Evolutionary conservation across 768 basidiomycete species (phyloP), one percentile per base, ranked within the genome.

Genomic region (Lactifluus hygrophoroides): DNA sequence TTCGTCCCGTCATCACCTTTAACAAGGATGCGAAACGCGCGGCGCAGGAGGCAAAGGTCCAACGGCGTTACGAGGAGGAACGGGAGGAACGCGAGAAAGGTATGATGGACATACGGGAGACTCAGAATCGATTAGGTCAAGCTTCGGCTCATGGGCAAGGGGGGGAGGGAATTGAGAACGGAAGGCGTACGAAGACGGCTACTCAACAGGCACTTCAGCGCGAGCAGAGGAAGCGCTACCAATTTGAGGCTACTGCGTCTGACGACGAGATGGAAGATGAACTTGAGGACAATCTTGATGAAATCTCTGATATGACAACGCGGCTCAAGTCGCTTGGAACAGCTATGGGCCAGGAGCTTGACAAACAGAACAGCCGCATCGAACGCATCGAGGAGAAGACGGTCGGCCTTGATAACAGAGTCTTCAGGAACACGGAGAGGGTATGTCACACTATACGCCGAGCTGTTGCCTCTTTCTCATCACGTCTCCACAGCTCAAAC

Each of bases 211-310:
- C 76, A 14, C 72, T 73, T 10, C 74, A 79, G 64, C 83, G 85
- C 71, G 88, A 86, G 56, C 85, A 85, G 65, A 77, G 90, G 65
- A 81, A 85, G 66, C 81, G 89, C 35, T 98, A 82, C 69, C 93
- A 97, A 72, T 96, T 97, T 67, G 95, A 99, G 65, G 83, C 84
- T 27, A 88, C 83, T 37, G 90, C 80, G 3, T 90, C 88, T 6
- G 95, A 99, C 67, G 94, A 98, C 65, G 93, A 94, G 72, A 64
- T 95, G 1, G 95, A 99, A 74, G 88, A 97, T 65, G 94, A 98
- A 72, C 67, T 99, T 37, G 95, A 97, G 66, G 83, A 80, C 63
- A 97, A 98, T 70, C 74, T 99, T 25, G 84, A 90, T 68, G 93
- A 95, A 71, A 88, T 95, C 58, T 74, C 81, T 35, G 84, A 84